These are phyloP conservation scores for Ceratocystis destructans DNA, from an alignment of 2,329 filamentous ascomycete genomes.

Conservation along the genomic window DNA sequence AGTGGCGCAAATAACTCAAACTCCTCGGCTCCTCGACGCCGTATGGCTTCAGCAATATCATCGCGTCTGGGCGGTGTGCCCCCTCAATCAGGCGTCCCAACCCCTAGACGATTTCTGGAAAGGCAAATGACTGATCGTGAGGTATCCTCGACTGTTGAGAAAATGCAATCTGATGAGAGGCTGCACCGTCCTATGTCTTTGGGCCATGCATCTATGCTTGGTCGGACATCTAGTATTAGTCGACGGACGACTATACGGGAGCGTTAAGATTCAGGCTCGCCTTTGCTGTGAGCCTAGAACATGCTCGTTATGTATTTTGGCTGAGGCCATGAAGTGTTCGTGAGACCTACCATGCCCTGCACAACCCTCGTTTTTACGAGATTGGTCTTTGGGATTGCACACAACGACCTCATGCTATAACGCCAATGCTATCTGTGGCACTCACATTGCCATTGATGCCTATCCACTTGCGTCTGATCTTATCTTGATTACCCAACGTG, in stretches of 20 bases:
- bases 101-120: conserved; percentile 12
- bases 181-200: conserved; percentile 34
- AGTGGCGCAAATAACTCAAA: conserved; percentile 26
- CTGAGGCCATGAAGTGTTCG: not conserved
- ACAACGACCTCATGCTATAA: too few species aligned
- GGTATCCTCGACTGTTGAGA: conserved; percentile 25
- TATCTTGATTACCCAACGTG: conserved; percentile 1
- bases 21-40: conserved; percentile 36
- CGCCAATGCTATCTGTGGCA: too few species aligned
- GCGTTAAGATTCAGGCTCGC: conserved; percentile 26
- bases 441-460: too few species aligned
- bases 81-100: conserved; percentile 16
- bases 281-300: not conserved
- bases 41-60: conserved; percentile 36
- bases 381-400: not conserved
- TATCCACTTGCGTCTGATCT: not conserved
- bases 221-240: conserved; percentile 35
- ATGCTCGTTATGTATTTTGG: not conserved
- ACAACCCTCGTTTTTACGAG: not conserved
- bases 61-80: conserved; percentile 30
- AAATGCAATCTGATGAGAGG: conserved; percentile 29
- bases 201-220: conserved; percentile 30
- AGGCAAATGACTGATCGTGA: conserved; percentile 19
- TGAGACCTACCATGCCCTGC: not conserved
- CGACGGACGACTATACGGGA: conserved; percentile 24